Percentiles rank a stretch among this genome's conserved stretches.
phyloP scores from a whole-genome alignment of 495 filamentous ascomycete genomes.

The Aspergillus carlsbadensis region DNA sequence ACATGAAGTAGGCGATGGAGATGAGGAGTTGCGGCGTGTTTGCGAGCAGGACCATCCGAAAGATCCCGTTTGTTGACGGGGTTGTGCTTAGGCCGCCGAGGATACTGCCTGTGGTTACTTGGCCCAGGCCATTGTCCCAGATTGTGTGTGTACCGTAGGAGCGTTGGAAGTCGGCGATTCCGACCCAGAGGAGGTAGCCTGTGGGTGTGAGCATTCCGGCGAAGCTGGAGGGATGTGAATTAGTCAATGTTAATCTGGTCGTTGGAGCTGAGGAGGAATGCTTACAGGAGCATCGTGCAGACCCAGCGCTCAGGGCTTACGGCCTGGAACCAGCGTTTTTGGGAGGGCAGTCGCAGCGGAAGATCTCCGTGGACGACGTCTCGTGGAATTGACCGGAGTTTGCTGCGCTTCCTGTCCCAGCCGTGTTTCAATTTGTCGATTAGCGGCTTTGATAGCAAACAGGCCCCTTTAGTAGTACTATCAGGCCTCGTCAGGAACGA shows the following conservation, averaged over 20 bases:
- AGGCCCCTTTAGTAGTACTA: background rate
- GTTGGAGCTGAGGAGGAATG: background rate
- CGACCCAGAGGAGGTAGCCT: background rate
- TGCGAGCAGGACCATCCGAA: slow-evolving; percentile 13
- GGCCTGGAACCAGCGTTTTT: slow-evolving; percentile 4
- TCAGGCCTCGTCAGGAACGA: slow-evolving; percentile 22
- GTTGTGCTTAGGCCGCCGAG: background rate
- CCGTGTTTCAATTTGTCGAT: background rate
- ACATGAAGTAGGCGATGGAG: slow-evolving; percentile 37
- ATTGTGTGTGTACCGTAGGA: background rate
- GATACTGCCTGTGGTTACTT: background rate
- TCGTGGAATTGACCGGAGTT: background rate
- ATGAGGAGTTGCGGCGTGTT: slow-evolving; percentile 30
- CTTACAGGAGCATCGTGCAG: background rate
- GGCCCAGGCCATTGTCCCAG: background rate
- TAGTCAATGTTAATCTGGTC: background rate
- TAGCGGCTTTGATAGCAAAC: slow-evolving; percentile 4
- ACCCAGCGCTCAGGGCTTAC: slow-evolving; percentile 5
- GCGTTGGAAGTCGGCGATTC: background rate
- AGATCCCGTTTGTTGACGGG: background rate
- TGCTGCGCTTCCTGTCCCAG: background rate
- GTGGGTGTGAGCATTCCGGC: background rate
- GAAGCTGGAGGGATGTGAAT: background rate
- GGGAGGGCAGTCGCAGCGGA: background rate
- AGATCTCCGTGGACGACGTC: background rate